Evolutionary conservation across 2,329 filamentous ascomycete genomes (phyloP).

Genomic region (Sporothrix globosa): DNA sequence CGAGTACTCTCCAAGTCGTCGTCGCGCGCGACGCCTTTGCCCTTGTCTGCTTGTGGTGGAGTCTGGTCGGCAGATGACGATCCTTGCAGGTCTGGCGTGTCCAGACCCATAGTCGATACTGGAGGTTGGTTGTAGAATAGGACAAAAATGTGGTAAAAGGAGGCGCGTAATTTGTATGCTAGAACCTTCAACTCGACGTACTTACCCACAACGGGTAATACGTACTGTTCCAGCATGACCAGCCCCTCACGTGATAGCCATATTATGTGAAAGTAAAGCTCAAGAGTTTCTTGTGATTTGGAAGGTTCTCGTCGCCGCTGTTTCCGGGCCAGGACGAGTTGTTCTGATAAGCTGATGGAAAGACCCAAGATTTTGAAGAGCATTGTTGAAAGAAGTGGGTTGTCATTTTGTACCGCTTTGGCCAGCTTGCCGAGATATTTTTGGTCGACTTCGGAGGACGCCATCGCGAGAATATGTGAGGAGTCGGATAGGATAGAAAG

Average conservation of each 20-base stretch:
- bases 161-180: conserved; percentile 87
- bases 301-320: conserved; percentile 79
- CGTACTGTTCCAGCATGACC: conserved; percentile 81
- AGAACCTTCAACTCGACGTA: conserved; percentile 86
- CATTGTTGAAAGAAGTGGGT: conserved; percentile 76
- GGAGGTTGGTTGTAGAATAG: conserved; percentile 91
- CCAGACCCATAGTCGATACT: conserved; percentile 64
- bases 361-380: conserved; percentile 91
- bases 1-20: conserved; percentile 45
- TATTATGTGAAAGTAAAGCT: conserved; percentile 85
- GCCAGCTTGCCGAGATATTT: conserved; percentile 93
- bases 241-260: conserved; percentile 94
- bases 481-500: background rate
- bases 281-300: conserved; percentile 76
- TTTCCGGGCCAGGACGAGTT: conserved; percentile 80
- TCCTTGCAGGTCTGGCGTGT: conserved; percentile 52
- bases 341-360: conserved; percentile 82
- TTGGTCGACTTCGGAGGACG: conserved; percentile 94
- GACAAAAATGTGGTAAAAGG: conserved; percentile 95
- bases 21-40: conserved; percentile 53
- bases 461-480: conserved; percentile 62
- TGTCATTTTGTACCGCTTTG: conserved; percentile 74
- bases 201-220: conserved; percentile 79
- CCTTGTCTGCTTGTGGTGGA: conserved; percentile 50
- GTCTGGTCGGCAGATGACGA: conserved; percentile 42